Conservation (phyloP, 495 filamentous ascomycete species). For the Hypoxylon perforatum region DNA sequence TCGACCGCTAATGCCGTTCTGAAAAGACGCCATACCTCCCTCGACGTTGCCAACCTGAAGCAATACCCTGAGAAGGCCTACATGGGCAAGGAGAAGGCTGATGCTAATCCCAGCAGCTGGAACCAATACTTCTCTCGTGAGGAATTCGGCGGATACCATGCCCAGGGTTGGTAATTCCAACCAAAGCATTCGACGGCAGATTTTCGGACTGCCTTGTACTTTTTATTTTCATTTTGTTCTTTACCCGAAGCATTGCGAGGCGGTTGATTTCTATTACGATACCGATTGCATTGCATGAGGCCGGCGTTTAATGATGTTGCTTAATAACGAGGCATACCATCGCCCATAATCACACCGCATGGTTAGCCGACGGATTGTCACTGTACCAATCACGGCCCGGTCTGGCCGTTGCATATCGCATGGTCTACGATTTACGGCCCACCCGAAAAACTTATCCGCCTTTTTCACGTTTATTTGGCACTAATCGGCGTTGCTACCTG, state of each 20-base stretch:
- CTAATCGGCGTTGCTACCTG: constrained; percentile 50
- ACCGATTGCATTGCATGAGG: constrained; percentile 57
- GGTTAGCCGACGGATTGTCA: constrained; percentile 35
- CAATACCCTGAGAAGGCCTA: constrained; percentile 72
- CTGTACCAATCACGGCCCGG: constrained; percentile 45
- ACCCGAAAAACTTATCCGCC: constrained; percentile 47
- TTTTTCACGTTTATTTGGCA: constrained; percentile 43
- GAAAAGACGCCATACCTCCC: constrained; percentile 90
- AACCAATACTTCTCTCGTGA: constrained; percentile 62
- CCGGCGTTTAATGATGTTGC: constrained; percentile 54
- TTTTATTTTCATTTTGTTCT: constrained; percentile 43
- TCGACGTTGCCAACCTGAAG: constrained; percentile 85
- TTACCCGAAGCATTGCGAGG: constrained; percentile 49
- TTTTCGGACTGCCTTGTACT: constrained; percentile 55
- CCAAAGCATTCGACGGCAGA: constrained; percentile 47
- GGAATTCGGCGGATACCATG: constrained; percentile 61
- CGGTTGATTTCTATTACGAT: constrained; percentile 50
- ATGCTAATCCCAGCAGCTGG: constrained; percentile 59
- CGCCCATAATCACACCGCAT: constrained; percentile 41
- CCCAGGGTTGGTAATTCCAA: constrained; percentile 63
- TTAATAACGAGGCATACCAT: constrained; percentile 41
- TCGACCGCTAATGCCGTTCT: constrained; percentile 87
- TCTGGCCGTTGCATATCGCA: constrained; percentile 48
- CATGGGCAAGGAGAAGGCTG: constrained; percentile 59
- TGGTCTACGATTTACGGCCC: constrained; percentile 28